These are phyloP conservation scores for Artomyces pyxidatus DNA, from an alignment of 768 basidiomycete genomes.

Conservation along the genomic window DNA sequence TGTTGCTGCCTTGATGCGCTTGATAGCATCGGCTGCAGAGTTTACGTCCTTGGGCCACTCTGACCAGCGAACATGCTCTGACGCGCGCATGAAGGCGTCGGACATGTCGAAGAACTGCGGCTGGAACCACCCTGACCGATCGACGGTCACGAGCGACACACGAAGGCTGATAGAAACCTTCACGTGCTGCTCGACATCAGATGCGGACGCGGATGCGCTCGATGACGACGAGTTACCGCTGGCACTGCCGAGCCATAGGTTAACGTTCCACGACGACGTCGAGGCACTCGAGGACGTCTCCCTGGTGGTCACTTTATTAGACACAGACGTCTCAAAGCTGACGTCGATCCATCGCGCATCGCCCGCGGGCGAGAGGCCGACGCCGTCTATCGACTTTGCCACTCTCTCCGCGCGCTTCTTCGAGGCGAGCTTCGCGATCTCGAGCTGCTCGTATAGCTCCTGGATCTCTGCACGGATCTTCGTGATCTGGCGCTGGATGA, in stretches of 20 bases:
- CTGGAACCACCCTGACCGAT: constrained; percentile 20
- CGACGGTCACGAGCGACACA: constrained; percentile 17
- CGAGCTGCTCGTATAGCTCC: not conserved
- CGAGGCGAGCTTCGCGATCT: not conserved
- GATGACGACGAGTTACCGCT: not conserved
- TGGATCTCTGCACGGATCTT: not conserved
- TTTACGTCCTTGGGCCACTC: constrained; percentile 3
- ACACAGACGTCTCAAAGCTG: not conserved
- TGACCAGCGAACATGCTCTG: constrained; percentile 12
- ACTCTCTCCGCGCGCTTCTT: not conserved
- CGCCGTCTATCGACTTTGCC: not conserved
- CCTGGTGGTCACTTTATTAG: not conserved
- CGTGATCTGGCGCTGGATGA: not conserved
- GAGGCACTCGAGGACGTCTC: not conserved
- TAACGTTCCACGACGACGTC: not conserved
- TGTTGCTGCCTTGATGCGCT: not conserved
- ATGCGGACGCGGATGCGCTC: not conserved
- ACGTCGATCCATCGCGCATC: not conserved
- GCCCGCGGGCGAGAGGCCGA: not conserved
- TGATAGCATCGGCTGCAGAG: not conserved
- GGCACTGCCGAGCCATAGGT: not conserved
- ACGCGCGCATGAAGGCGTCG: not conserved
- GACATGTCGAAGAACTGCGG: constrained; percentile 19
- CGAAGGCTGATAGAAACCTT: constrained; percentile 10
- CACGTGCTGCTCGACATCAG: not conserved